Evolutionary conservation across 2,329 filamentous ascomycete species (phyloP).

Genomic region (Lasiodiplodia theobromae): DNA sequence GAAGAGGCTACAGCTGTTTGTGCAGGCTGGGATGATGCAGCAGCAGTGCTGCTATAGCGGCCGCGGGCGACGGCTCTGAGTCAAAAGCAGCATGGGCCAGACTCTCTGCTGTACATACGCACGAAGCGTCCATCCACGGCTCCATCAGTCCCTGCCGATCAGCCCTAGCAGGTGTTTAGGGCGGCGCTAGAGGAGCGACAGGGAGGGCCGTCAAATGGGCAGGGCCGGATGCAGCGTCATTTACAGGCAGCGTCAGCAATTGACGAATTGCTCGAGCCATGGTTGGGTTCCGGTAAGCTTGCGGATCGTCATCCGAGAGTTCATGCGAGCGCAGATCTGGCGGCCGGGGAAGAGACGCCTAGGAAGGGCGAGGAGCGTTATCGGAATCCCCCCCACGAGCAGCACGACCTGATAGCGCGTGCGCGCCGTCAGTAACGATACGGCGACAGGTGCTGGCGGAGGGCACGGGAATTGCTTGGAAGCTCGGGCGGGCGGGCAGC

Average conservation of each 20-base stretch:
- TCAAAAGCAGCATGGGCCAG: conserved; percentile 2
- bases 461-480: background rate
- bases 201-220: conserved; percentile 11
- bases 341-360: conserved; percentile 4
- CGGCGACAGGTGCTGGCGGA: background rate
- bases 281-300: conserved; percentile 25
- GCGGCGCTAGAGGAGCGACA: conserved; percentile 4
- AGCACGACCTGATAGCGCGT: conserved; percentile 4
- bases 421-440: background rate
- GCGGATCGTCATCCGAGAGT: conserved; percentile 21
- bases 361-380: conserved; percentile 12
- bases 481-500: conserved; percentile 18
- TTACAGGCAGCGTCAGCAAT: conserved; percentile 6
- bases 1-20: conserved; percentile 14
- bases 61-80: background rate
- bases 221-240: conserved; percentile 17
- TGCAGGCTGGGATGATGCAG: conserved; percentile 10
- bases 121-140: conserved; percentile 5
- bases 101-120: background rate
- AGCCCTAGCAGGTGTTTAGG: conserved; percentile 20
- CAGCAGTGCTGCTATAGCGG: background rate
- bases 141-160: conserved; percentile 26
- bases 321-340: conserved; percentile 24
- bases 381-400: background rate
- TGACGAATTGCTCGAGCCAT: conserved; percentile 19